These are phyloP conservation scores for Tieghemostelium lacteum DNA, from an alignment of 78 protist species.

Conservation along the genomic window DNA sequence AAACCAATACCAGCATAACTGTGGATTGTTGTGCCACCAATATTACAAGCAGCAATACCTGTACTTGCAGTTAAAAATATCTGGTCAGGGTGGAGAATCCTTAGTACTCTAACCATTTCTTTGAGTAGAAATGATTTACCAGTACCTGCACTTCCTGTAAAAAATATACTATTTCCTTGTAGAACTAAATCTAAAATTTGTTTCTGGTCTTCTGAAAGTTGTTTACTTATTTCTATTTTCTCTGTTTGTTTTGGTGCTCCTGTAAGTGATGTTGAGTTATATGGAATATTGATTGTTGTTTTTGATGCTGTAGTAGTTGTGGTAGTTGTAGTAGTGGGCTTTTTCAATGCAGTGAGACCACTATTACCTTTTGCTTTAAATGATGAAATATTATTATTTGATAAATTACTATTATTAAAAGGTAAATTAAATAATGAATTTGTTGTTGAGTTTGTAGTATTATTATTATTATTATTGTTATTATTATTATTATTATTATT, in stretches of 20 bases:
- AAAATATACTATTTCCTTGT: slow-evolving; percentile 63
- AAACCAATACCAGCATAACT: slow-evolving; percentile 60
- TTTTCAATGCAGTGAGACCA: too few relatives aligned
- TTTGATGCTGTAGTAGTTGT: background rate
- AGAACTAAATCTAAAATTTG: slow-evolving; percentile 27
- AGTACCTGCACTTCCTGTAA: slow-evolving; percentile 91
- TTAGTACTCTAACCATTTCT: slow-evolving; percentile 37
- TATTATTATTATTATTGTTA: background rate
- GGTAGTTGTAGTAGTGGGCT: background rate
- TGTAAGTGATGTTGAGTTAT: background rate
- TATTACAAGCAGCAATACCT: slow-evolving; percentile 89
- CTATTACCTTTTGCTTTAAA: too few relatives aligned
- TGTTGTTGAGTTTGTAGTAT: background rate
- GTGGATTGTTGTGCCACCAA: slow-evolving; percentile 93
- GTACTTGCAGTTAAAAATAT: slow-evolving; percentile 81
- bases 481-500: too few relatives aligned
- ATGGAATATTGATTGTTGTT: background rate
- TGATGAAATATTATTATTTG: too few relatives aligned
- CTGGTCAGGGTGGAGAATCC: background rate
- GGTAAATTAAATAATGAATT: background rate
- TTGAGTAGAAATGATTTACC: slow-evolving; percentile 86
- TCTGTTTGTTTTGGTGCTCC: background rate
- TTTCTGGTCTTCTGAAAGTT: slow-evolving; percentile 49
- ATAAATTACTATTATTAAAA: too few relatives aligned
- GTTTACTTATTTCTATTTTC: background rate